These are phyloP conservation scores for Zymoseptoria tritici DNA, from an alignment of 2,329 filamentous ascomycete species.

Conservation along the genomic window DNA sequence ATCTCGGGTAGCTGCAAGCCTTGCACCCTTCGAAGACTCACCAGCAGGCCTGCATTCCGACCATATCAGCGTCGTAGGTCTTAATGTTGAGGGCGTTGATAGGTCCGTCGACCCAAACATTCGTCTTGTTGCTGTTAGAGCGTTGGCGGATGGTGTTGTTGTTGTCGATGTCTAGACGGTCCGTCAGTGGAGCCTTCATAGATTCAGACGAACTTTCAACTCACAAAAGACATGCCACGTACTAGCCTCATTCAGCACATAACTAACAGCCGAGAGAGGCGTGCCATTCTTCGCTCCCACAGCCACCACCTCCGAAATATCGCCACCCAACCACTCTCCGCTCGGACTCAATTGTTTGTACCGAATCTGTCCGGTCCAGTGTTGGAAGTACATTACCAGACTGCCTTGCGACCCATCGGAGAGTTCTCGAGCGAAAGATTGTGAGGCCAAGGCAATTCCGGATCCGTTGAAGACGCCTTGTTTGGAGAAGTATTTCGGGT, in stretches of 20 bases:
- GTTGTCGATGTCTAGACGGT: conserved; percentile 33
- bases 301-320: conserved; percentile 33
- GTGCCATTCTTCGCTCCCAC: conserved; percentile 39
- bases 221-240: conserved; percentile 27
- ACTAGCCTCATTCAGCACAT: conserved; percentile 29
- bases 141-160: conserved; percentile 35
- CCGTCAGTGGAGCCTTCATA: background rate
- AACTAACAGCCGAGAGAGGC: conserved; percentile 38
- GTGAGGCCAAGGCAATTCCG: conserved; percentile 39
- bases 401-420: conserved; percentile 30
- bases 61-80: conserved; percentile 26
- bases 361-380: conserved; percentile 37
- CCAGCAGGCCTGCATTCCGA: conserved; percentile 35
- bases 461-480: conserved; percentile 42
- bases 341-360: conserved; percentile 32
- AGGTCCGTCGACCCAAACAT: conserved; percentile 35
- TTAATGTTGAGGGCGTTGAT: conserved; percentile 27
- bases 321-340: conserved; percentile 35
- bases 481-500: conserved; percentile 32
- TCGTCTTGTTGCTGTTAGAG: conserved; percentile 31
- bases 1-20: too few species aligned
- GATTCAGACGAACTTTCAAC: conserved; percentile 14
- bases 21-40: too few species aligned
- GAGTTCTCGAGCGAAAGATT: conserved; percentile 31
- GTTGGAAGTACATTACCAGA: conserved; percentile 41